phyloP scores from a whole-genome alignment of 345 rosid genomes.

The Aquilaria sinensis region DNA sequence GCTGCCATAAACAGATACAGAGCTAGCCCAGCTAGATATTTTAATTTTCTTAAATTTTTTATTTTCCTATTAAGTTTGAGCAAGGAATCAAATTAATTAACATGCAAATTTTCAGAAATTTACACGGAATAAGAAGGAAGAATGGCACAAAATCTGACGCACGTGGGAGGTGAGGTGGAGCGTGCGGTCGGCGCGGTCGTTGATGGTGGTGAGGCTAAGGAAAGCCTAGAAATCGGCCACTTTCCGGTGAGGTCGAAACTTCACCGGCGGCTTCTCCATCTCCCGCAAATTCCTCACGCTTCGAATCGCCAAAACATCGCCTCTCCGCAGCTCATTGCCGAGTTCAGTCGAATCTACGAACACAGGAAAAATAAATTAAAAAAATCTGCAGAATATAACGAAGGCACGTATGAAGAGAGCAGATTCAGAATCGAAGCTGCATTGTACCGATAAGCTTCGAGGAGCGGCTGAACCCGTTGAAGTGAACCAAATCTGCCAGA shows the following conservation, averaged over 20 bases:
- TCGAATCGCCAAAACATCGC: slow-evolving; percentile 47
- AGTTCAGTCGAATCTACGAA: slow-evolving; percentile 29
- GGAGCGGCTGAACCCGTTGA: slow-evolving; percentile 49
- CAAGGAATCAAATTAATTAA: slow-evolving; percentile 18
- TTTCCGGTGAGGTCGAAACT: slow-evolving; percentile 60
- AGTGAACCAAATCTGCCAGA: slow-evolving; percentile 72
- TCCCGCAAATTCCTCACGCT: slow-evolving; percentile 70
- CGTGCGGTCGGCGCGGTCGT: slow-evolving; percentile 2
- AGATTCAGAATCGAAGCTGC: slow-evolving; percentile 24
- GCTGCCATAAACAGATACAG: slow-evolving; percentile 5
- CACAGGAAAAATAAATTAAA: background rate
- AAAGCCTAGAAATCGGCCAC: slow-evolving; percentile 46
- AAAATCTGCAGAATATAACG: background rate
- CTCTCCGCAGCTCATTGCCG: slow-evolving; percentile 32
- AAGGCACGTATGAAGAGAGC: background rate
- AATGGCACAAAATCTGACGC: slow-evolving; percentile 5
- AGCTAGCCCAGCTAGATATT: slow-evolving; percentile 11
- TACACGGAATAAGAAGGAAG: slow-evolving; percentile 11
- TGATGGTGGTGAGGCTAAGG: background rate
- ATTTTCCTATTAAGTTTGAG: too few species aligned
- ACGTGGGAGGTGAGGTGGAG: background rate
- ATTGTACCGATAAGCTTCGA: slow-evolving; percentile 52
- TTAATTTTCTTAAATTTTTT: background rate
- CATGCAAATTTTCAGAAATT: slow-evolving; percentile 24
- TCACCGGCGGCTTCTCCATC: slow-evolving; percentile 26